A percentile compares a stretch with the other conserved stretches of the same genome.
phyloP scores from a whole-genome alignment of 225 moss, liverwort and hornwort species.

The Marchantia polymorpha region DNA sequence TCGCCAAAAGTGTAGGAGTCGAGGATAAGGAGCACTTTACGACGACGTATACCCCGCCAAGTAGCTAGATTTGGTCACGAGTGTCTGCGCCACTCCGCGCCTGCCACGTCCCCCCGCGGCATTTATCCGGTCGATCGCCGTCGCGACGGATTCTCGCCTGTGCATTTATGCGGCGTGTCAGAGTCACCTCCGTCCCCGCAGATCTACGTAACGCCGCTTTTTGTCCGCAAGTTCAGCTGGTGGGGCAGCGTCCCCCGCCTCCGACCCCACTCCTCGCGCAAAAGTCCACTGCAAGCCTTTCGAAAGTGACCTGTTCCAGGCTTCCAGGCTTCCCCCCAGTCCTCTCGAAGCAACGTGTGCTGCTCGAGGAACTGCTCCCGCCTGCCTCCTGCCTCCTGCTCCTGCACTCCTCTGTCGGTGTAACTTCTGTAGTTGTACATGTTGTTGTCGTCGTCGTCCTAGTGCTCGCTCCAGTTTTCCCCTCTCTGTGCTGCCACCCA shows the following conservation, averaged over 20 bases:
- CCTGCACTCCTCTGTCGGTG: background rate
- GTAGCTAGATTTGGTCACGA: slow-evolving; percentile 5
- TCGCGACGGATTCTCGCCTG: background rate
- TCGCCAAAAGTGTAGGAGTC: background rate
- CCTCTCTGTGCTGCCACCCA: background rate
- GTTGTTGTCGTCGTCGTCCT: too few relatives aligned
- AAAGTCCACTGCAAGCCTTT: slow-evolving; percentile 11
- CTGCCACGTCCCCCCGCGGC: background rate
- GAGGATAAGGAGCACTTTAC: slow-evolving; percentile 5
- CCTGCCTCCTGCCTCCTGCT: too few relatives aligned
- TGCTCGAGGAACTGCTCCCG: background rate
- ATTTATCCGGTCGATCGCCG: slow-evolving; percentile 10
- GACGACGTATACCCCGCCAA: background rate
- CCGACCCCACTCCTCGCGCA: background rate
- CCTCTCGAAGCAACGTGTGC: background rate
- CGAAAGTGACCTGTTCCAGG: slow-evolving; percentile 9
- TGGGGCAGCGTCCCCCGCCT: background rate
- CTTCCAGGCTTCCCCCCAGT: background rate
- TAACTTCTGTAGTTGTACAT: background rate
- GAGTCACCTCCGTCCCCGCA: background rate
- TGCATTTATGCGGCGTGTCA: background rate
- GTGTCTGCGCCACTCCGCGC: background rate
- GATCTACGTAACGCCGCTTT: slow-evolving; percentile 14
- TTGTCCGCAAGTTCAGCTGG: slow-evolving; percentile 3
- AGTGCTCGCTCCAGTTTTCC: too few relatives aligned